Evolutionary conservation across 2,329 filamentous ascomycete species (phyloP), one percentile per base, ranked within the genome.

Genomic region (Aspergillus spinulosporus): DNA sequence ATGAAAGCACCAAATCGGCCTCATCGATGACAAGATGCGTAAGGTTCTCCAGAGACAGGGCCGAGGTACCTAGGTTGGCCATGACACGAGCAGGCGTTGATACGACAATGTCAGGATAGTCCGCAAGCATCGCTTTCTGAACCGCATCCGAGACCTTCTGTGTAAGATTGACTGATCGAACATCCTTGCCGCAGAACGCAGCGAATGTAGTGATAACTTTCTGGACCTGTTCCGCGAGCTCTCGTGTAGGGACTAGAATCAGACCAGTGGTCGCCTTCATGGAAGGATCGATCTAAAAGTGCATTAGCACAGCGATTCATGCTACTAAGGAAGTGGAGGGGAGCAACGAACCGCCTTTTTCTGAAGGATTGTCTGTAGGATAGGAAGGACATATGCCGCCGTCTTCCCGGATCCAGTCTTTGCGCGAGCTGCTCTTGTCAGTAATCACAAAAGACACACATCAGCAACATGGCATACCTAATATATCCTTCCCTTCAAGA

Each of bases 361-460:
- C 70, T 88, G 89, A 54, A 99, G 77, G 59, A 96, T 89, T 37
- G 84, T 84, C 64, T 96, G 89, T 12, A 99, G 76, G n/a, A 96
- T 82, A 1, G 94, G 94, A 42, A 99, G 81, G 5, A 96, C 79
- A 71, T 97, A 97, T 49, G 94, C 93, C n/a, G 91, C 91, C 9
- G 94, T 99, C 81, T 99, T 99, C 64, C 94, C 94, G 3, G 92
- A 96, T 8, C 94, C 94, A 4, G 94, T 97, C 74, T 93, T 95
- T 37, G 93, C 91, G 69, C 93, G 92, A 53, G 92, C 92, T 82
- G 59, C 43, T 58, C 42, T 44, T 43, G 52, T 72, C 43, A 72
- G 64, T 43, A 37, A 36, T 4, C 4, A 37, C 2, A n/a, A 14
- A 5, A 21, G 34, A 4, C 1, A n/a, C 7, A 5, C 7, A 7